Evolutionary conservation across 2,329 filamentous ascomycete species (phyloP), one percentile per base, ranked within the genome.

Genomic region (Aspergillus chevalieri): DNA sequence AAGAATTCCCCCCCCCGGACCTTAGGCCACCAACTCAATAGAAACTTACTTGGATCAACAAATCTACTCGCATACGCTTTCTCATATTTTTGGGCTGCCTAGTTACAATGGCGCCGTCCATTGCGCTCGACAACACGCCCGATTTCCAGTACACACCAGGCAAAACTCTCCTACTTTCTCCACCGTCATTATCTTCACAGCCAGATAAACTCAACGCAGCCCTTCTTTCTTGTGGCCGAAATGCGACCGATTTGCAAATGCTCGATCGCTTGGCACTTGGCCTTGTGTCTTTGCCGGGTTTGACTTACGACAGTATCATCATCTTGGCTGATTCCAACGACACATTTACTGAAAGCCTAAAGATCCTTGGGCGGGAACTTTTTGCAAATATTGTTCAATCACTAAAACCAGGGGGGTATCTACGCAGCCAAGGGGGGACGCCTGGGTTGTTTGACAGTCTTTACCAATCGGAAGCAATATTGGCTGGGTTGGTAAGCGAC

Each of bases 211-310:
- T 44, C 10, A 44, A 44, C 9, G 42, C 22, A 17, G 24, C 24
- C 6, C 14, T 28, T 22, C 24, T 26, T 44, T 44, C 30, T 15
- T 46, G 34, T 39, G 44, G 38, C 33, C 44, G 33, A 38, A 36
- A 33, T 24, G 44, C 80, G 43, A 92, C 90, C 54, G 93, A 98
- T 66, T 78, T 98, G 47, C 93, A 97, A 71, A 98, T 98, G 93
- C 86, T 98, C 53, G 93, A 98, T 74, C 89, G 93, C 46, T 81
- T 98, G 38, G 83, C 87, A 2, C 81, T 87, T 33, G 89, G 89
- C 53, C 78, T 95, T 34, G 88, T 93, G 50, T 76, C 83, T 6
- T 83, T 98, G 0, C 86, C 91, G 1, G 60, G 80, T 47, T 75
- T 81, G 44, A 87, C 87, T 48, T 98, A 98, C 75, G 88, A 94